A percentile compares a stretch with the other conserved stretches of the same genome.
Evolutionary conservation across 148 eudicot species (phyloP).

Genomic region (Simmondsia chinensis): DNA sequence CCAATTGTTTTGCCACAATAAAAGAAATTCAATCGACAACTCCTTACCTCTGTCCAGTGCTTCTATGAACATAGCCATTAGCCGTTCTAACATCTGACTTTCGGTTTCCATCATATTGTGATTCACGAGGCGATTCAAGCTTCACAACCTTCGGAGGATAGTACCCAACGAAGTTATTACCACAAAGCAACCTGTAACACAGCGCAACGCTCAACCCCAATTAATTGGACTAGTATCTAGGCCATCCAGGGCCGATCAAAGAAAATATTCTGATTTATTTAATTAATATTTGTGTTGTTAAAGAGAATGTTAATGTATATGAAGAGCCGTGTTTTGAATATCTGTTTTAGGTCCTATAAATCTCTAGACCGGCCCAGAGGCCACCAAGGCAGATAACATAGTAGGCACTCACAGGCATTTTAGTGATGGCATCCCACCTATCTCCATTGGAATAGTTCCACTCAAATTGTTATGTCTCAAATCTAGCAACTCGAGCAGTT

Average conservation of each 20-base stretch:
- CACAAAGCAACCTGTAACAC: constrained; percentile 22
- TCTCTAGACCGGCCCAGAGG: too few species aligned
- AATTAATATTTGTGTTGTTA: too few species aligned
- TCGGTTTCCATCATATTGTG: constrained; percentile 8
- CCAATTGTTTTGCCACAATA: too few species aligned
- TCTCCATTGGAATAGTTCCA: constrained; percentile 28
- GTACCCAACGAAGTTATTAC: constrained; percentile 16
- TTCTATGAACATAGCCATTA: neutral
- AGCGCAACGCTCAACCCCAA: neutral
- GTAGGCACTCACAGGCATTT: constrained; percentile 39
- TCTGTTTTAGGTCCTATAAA: too few species aligned
- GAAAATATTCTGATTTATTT: too few species aligned
- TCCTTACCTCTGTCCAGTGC: constrained; percentile 19
- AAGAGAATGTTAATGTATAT: too few species aligned
- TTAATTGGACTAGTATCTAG: too few species aligned
- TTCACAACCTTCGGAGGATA: constrained; percentile 6
- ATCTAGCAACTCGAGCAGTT: constrained; percentile 32
- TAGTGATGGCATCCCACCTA: constrained; percentile 34
- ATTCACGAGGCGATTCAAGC: constrained; percentile 13
- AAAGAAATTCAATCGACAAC: neutral
- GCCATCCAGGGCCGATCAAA: too few species aligned
- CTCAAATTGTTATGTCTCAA: constrained; percentile 35
- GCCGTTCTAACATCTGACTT: constrained; percentile 1
- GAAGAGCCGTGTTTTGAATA: too few species aligned
- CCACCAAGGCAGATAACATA: too few species aligned